Base-by-base conservation (phyloP, 2,329 filamentous ascomycete genomes). In the Clathrospora elynae region DNA sequence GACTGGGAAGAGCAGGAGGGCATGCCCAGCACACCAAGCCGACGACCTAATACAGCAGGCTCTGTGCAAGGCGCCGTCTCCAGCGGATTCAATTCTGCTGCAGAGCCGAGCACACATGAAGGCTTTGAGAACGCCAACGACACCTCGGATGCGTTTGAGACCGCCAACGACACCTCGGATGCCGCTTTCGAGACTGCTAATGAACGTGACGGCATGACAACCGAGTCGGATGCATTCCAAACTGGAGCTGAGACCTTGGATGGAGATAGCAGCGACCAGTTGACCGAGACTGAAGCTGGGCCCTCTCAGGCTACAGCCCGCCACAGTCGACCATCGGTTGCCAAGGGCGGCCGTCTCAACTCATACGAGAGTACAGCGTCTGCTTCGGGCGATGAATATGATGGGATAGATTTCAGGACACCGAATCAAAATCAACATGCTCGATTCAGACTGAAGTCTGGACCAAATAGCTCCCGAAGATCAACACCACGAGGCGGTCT, bases 171-270 rank as follows among this genome's bases (percentile, higher is more conserved):
- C 63, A 74, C 71, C 28, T 76, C 76, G 18, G 82, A 84, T 65
- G 79, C 77, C 32, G 78, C 77, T 26, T 87, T 87, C 49, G 84
- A 87, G 65, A 87, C 85, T 29, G 85, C 85, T 16, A 88, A 95
- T 61, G 92, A 96, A 70, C 83, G 84, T 18, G 81, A 81, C 19
- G 70, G 62, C 41, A 79, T 75, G 6, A 81, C 77, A 9, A 96
- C 90, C 0, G 91, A 95, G 72, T 95, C 90, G 8, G 92, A 97
- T 57, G 90, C 90, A 51, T 97, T 97, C 81, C 88, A 95, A 67
- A 96, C 92, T 3, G 90, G 88, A n/a, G 82, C 84, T 11, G 93
- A 97, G 65, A 83, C 78, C 49, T 73, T 84, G 51, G 78, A 76
- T 39, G 78, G 78, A 59, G 87, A 89, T 11, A 90, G 85, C 62